Evolutionary conservation across 1,284 basidiomycete genomes (phyloP), one percentile per base, ranked within the genome.

Genomic region (Cutaneotrichosporon spelunceum): DNA sequence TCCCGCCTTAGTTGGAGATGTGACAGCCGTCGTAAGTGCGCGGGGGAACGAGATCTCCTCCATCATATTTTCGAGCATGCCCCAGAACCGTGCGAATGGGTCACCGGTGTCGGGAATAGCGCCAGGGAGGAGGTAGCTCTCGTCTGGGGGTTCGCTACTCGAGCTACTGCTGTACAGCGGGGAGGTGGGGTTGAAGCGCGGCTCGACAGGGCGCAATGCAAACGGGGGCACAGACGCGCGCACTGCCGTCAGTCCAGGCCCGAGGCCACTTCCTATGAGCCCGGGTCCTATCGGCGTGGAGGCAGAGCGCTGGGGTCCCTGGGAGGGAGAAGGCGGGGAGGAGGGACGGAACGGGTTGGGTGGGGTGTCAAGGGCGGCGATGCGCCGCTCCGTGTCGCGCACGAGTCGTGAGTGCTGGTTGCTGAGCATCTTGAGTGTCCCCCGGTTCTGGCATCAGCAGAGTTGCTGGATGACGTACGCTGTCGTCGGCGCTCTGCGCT

Each of bases 21-120:
- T 44, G 24, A 34, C 56, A 1, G 61, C 56, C 0, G 56, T 49
- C 2, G 64, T 57, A 24, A 66, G 30, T 0, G 75, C 77, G 3
- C 77, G 73, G 1, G 79, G 78, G 56, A 77, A 75, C 42, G 71
- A 72, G 26, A 79, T 76, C 53, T 78, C 73, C 21, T 79, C 77
- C 30, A 77, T 57, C 67, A 73, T 74, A 50, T 74, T 78, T 59
- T 80, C 78, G 23, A 80, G 63, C 66, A 75, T 75, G 9, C 73
- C 76, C 79, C 79, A 80, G 64, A 80, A 80, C n/a, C 76, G 61
- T 1, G 66, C 68, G 63, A 79, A 80, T 5, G 78, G 78, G 59
- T 80, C 78, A 1, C 71, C 57, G 0, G 72, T 70, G 39, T 77
- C 75, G 2, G 76, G 72, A 2, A 66, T 53, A 5, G 66, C 66